Evolutionary conservation across 371 early-diverging fungal species (phyloP).

Genomic region (Mucor indicus): DNA sequence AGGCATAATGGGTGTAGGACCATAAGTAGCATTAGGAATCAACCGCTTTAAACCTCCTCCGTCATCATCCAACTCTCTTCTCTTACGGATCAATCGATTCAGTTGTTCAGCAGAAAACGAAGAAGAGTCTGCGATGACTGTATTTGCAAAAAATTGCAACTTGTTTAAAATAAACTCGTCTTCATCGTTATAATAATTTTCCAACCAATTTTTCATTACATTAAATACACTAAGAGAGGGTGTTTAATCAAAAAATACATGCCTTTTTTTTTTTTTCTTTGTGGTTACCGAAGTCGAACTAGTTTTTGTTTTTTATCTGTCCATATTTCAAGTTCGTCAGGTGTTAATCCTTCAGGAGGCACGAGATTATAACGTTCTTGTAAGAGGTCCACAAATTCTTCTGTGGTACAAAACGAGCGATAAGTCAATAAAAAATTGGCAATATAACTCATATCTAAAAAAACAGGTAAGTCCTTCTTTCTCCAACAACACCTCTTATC

Average conservation of each 20-base stretch:
- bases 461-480: neutral
- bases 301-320: conserved; percentile 81
- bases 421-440: conserved; percentile 87
- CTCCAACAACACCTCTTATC: neutral
- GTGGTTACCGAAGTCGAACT: conserved; percentile 77
- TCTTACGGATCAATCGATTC: conserved; percentile 65
- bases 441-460: conserved; percentile 71
- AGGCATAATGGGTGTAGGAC: conserved; percentile 63
- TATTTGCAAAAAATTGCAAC: conserved; percentile 77
- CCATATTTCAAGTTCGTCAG: conserved; percentile 75
- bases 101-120: conserved; percentile 71
- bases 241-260: neutral
- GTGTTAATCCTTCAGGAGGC: conserved; percentile 68
- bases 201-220: conserved; percentile 89
- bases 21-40: conserved; percentile 47
- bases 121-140: conserved; percentile 70
- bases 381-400: conserved; percentile 69
- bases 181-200: conserved; percentile 78
- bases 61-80: conserved; percentile 56
- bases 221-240: conserved; percentile 64
- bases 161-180: conserved; percentile 64
- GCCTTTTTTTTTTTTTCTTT: conserved; percentile 1
- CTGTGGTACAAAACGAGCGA: conserved; percentile 78
- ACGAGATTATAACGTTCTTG: conserved; percentile 70
- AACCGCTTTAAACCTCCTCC: conserved; percentile 55